Evolutionary conservation across 768 basidiomycete genomes (phyloP).

Genomic region (Multifurca ochricompacta): DNA sequence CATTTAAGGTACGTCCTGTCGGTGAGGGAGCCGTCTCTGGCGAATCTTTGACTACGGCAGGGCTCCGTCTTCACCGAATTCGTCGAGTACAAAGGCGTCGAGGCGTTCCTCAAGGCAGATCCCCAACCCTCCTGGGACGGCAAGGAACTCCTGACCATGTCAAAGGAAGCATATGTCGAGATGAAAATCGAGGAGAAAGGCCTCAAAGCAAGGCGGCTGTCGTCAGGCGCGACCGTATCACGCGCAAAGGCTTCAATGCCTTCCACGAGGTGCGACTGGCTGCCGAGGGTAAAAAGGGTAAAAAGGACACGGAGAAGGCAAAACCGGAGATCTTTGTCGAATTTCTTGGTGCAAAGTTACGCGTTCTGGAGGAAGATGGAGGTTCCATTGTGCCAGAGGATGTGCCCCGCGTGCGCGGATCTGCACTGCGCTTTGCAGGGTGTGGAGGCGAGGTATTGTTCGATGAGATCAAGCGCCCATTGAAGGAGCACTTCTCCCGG

Average conservation of each 20-base stretch:
- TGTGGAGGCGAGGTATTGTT: constrained; percentile 53
- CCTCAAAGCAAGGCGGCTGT: constrained; percentile 60
- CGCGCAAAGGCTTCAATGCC: constrained; percentile 63
- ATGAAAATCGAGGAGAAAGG: constrained; percentile 98
- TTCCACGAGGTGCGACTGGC: constrained; percentile 53
- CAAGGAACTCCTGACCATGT: constrained; percentile 72
- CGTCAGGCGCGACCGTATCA: constrained; percentile 47
- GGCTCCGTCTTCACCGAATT: constrained; percentile 94
- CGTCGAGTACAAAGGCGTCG: constrained; percentile 55
- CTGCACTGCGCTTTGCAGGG: constrained; percentile 43
- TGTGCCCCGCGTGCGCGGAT: constrained; percentile 36
- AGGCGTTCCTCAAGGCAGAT: constrained; percentile 71
- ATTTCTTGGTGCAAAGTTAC: constrained; percentile 64
- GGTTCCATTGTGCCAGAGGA: constrained; percentile 39
- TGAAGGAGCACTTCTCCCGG: constrained; percentile 41
- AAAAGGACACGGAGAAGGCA: constrained; percentile 27
- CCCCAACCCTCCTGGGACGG: constrained; percentile 78
- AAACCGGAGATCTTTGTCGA: constrained; percentile 62
- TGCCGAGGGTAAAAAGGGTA: constrained; percentile 24
- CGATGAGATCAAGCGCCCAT: constrained; percentile 49
- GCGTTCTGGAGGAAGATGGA: constrained; percentile 52
- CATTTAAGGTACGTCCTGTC: constrained; percentile 65
- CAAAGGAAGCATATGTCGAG: constrained; percentile 87
- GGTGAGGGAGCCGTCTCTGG: neutral
- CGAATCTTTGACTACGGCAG: constrained; percentile 33